A percentile compares a stretch with the other conserved stretches of the same genome.
These are phyloP conservation scores for Populus davidiana DNA, from an alignment of 345 rosid genomes.

Conservation along the genomic window DNA sequence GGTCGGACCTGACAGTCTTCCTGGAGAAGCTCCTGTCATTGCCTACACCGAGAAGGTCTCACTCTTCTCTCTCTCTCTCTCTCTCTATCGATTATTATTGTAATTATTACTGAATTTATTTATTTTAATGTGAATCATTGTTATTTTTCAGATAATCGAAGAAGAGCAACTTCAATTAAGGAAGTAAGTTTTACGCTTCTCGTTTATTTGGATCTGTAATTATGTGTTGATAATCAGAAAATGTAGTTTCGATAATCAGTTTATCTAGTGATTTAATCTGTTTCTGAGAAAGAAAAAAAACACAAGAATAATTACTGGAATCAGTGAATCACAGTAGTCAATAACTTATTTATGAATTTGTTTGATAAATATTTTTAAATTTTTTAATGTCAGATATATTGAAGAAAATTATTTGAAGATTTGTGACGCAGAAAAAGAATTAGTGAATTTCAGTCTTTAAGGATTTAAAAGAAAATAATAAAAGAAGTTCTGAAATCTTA, in stretches of 20 bases:
- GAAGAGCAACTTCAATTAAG: constrained; percentile 81
- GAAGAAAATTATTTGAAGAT: no score
- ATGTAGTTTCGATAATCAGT: background rate
- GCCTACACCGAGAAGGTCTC: constrained; percentile 87
- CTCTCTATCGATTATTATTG: background rate
- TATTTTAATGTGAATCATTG: constrained; percentile 2
- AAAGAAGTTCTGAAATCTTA: no score
- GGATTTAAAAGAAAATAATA: no score
- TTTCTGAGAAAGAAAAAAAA: background rate
- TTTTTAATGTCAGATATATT: no score
- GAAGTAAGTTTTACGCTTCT: constrained; percentile 43
- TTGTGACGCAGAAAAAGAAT: no score
- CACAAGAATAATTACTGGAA: background rate
- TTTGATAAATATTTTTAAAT: background rate
- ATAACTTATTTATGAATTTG: no score
- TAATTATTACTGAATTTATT: background rate
- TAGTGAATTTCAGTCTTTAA: no score
- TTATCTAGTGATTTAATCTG: background rate
- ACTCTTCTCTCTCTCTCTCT: background rate
- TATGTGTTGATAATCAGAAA: background rate
- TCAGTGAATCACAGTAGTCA: background rate
- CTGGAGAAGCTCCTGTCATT: constrained; percentile 78
- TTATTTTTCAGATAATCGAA: constrained; percentile 51
- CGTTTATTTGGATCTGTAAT: background rate
- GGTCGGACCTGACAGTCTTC: constrained; percentile 90